Base-by-base conservation (phyloP, 495 filamentous ascomycete genomes). In the Cercophora newfieldiana region DNA sequence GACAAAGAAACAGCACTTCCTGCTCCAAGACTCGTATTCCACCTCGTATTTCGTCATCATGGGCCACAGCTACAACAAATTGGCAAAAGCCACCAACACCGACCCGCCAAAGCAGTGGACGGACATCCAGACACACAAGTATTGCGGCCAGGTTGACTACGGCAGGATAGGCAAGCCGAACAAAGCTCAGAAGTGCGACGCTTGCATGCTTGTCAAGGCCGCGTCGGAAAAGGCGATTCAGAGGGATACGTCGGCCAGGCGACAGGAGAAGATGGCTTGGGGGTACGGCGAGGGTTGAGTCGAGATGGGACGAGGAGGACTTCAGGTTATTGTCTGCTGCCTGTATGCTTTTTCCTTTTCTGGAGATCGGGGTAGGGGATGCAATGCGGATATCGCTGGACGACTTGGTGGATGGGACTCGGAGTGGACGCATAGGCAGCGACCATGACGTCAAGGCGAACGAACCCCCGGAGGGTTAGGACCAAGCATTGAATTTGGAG, bases 181-280 rank as follows among this genome's bases (percentile, higher is more conserved):
- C 71, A 72, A 74, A 59, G 72, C 71, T 6, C 73, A 75, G 44
- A 67, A 70, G 37, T 75, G 73, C 66, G 64, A 69, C 25, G 64
- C 53, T 7, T 75, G 73, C 33, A 44, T 69, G 22, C 55, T 29
- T 1, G n/a, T 75, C 68, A 75, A 75, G 69, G 69, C 69, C 8
- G 30, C 56, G 44, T 26, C 22, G 26, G 59, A 58, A 8, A 65
- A 63, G 58, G 49, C 54, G 8, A 44, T 51, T 4, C 61, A 71
- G 48, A 53, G 62, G 22, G 67, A 71, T 29, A 66, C 61, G 14
- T 30, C 57, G 14, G 48, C 47, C 10, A 50, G 71, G 10, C 48
- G 68, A 16, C 61, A 68, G 30, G 69, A 74, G 59, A 75, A 74
- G 71, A 63, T 74, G 49, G 59, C 29, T 8, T 72, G 68, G 70